Evolutionary conservation across 2,329 filamentous ascomycete genomes (phyloP), one percentile per base, ranked within the genome.

Genomic region (Erysiphe neolycopersici): DNA sequence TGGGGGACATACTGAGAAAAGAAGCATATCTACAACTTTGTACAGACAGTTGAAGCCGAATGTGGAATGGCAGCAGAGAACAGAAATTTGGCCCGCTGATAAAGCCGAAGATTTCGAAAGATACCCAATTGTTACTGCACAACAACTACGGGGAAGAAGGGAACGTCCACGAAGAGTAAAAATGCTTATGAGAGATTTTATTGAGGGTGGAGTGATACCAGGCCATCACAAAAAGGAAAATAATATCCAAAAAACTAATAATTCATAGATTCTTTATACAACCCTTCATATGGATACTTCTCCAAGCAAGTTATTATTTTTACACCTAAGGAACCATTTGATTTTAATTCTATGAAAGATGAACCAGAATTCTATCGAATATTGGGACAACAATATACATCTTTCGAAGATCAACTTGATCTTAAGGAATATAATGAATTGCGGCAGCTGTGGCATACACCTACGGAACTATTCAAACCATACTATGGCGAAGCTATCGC

Each of bases 401-500:
- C 81, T 50, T 95, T 98, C 55, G 89, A 98, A 61, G 83, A 95
- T 57, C 64, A 66, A 18, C 71, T 98, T 46, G 91, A 98, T 58
- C 70, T 68, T 39, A 66, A 71, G 46, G 66, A 76, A 18, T 61
- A 61, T 43, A 71, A 71, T 40, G 72, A 81, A 41, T 78, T 81
- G 36, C 74, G 89, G 10, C 89, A 98, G 63, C 67, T 98, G 39
- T 98, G 89, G 89, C 91, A 98, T 60, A 98, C 89, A 12, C 89
- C 91, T 0, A 98, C 89, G 0, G 89, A 98, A 63, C 73, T 98
- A 17, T 98, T 98, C 63, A 73, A 82, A 30, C 89, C 91, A 0
- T 91, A 87, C 61, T 98, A 98, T 59, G 91, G 87, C 56, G 85
- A 98, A 65, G 82, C 89, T 31, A 82, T 98, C 51, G 89, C 87